These are phyloP conservation scores for Microbotryum lychnidis-dioicae DNA, from an alignment of 1,284 basidiomycete genomes.

Conservation along the genomic window DNA sequence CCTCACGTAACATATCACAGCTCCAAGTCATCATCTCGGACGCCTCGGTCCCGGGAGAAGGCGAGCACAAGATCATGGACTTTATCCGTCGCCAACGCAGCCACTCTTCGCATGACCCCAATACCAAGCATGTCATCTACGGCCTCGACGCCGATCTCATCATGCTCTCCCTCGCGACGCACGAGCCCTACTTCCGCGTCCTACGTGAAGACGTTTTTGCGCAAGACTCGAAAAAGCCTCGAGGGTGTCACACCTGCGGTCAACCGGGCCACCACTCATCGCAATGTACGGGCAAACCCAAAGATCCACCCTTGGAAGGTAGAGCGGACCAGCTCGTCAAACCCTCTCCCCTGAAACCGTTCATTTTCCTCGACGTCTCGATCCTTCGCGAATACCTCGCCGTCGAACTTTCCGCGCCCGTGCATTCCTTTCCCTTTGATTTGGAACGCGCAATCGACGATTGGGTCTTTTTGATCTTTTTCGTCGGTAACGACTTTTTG, in stretches of 20 bases:
- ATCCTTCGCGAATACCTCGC: slow-evolving; percentile 95
- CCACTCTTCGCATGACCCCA: slow-evolving; percentile 83
- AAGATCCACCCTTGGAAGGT: slow-evolving; percentile 36
- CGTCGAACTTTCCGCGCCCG: slow-evolving; percentile 78
- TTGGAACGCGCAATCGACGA: slow-evolving; percentile 97
- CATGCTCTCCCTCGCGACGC: slow-evolving; percentile 95
- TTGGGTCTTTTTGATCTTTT: slow-evolving; percentile 99
- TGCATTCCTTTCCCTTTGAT: slow-evolving; percentile 77
- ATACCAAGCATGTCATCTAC: slow-evolving; percentile 95
- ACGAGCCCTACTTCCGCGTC: slow-evolving; percentile 95
- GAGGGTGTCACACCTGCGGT: slow-evolving; percentile 81
- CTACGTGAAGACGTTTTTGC: slow-evolving; percentile 96
- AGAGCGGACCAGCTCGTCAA: slow-evolving; percentile 44
- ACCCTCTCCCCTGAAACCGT: slow-evolving; percentile 78
- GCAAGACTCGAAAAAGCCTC: slow-evolving; percentile 57
- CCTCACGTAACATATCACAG: slow-evolving; percentile 41
- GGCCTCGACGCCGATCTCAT: slow-evolving; percentile 98
- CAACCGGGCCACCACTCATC: slow-evolving; percentile 89
- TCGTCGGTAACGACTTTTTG: slow-evolving; percentile 99
- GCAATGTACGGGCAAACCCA: slow-evolving; percentile 65
- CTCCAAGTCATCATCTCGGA: slow-evolving; percentile 95
- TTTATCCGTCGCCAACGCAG: slow-evolving; percentile 84
- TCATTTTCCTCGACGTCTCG: slow-evolving; percentile 97
- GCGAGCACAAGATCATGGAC: slow-evolving; percentile 99
- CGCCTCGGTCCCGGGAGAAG: slow-evolving; percentile 93